A percentile compares a stretch with the other conserved stretches of the same genome.
Evolutionary conservation across 1,284 basidiomycete species (phyloP).

Genomic region (Apiotrichum gamsii): DNA sequence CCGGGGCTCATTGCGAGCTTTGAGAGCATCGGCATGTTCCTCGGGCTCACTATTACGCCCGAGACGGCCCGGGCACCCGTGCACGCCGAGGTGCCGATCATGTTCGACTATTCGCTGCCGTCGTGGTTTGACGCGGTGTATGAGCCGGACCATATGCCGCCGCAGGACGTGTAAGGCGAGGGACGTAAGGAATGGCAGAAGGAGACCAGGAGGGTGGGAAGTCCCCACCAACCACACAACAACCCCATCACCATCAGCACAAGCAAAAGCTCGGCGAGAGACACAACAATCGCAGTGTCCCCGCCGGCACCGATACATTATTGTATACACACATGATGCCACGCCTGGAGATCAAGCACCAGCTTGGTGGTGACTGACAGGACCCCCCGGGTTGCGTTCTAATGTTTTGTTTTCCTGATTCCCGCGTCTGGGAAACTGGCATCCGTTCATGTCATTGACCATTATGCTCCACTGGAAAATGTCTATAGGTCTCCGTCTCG

Average conservation of each 20-base stretch:
- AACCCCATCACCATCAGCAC: not conserved
- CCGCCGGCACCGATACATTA: not conserved
- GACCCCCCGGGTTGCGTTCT: too few species aligned
- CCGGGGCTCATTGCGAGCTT: constrained; percentile 13
- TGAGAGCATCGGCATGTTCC: constrained; percentile 13
- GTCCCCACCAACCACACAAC: not conserved
- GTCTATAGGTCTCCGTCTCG: too few species aligned
- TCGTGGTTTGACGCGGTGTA: constrained; percentile 12
- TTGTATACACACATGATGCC: not conserved
- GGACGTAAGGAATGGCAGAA: not conserved
- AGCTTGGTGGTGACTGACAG: too few species aligned
- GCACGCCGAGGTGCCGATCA: constrained; percentile 8
- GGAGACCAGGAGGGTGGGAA: not conserved
- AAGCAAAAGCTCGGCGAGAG: too few species aligned
- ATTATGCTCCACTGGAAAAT: too few species aligned
- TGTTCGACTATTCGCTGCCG: constrained; percentile 18
- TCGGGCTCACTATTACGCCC: too few species aligned
- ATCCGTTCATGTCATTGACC: too few species aligned
- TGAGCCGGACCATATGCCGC: not conserved
- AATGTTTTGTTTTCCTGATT: too few species aligned
- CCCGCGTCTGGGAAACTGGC: too few species aligned
- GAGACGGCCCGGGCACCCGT: not conserved
- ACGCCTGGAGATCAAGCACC: too few species aligned
- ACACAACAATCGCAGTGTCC: too few species aligned
- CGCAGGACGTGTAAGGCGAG: not conserved